phyloP scores from a whole-genome alignment of 768 basidiomycete species.

The Neoboletus magnificus region DNA sequence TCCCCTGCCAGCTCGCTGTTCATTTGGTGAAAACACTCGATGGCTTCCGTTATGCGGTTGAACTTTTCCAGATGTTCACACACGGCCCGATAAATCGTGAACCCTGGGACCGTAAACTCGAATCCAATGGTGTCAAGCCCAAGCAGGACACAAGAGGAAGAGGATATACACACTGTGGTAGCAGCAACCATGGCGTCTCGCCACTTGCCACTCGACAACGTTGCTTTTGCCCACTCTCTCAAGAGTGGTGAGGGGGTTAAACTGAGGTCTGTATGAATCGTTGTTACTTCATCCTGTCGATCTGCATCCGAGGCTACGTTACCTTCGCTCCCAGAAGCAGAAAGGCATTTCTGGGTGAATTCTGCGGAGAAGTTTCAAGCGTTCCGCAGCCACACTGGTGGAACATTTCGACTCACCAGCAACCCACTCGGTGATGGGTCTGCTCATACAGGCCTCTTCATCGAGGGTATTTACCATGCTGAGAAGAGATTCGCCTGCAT shows the following conservation, averaged over 20 bases:
- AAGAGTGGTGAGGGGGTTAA: too few species aligned
- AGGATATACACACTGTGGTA: neutral
- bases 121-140: neutral
- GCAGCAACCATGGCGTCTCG: neutral
- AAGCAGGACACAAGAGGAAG: too few species aligned
- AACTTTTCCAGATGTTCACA: neutral
- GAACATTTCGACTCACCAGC: neutral
- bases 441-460: neutral
- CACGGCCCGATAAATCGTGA: too few species aligned
- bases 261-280: too few species aligned
- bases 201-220: neutral
- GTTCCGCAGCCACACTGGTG: too few species aligned
- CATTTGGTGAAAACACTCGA: neutral
- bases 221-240: too few species aligned
- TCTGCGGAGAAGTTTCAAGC: too few species aligned
- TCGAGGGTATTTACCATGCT: neutral
- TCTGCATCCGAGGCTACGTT: too few species aligned
- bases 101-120: neutral
- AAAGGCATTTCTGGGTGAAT: too few species aligned
- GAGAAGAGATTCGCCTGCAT: too few species aligned
- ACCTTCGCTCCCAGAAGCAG: too few species aligned
- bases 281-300: too few species aligned
- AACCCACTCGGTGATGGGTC: neutral
- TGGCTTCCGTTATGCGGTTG: neutral
- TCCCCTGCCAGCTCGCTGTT: neutral